Evolutionary conservation across 371 early-diverging fungal genomes (phyloP), one percentile per base, ranked within the genome.

Genomic region (Apophysomyces trapeziformis): DNA sequence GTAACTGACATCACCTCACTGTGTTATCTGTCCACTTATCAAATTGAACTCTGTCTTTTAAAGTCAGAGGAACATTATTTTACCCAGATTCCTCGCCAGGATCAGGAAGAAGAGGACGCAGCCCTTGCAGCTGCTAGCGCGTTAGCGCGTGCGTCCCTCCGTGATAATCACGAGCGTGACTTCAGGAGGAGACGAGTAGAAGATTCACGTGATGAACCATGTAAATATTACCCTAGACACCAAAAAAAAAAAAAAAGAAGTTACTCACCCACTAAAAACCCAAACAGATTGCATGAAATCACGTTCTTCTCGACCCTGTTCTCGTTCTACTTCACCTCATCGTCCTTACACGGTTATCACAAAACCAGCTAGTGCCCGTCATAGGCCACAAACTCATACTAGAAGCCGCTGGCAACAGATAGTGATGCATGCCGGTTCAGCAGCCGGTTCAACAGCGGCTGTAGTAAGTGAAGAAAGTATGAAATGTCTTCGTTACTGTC

Each of bases 401-500:
- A 73, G 83, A 62, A 85, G 84, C 71, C 84, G 90, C 50, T 93
- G 92, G 93, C 84, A 84, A 69, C 86, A 89, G 64, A 76, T 94
- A 38, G 90, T 93, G 2, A 77, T 92, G 64, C 85, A 88, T 41
- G 87, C 89, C 18, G 84, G 89, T 11, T 79, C 89, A 13, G 89
- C 90, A 50, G 86, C 89, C 8, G 87, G 89, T 26, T 87, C 90
- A 7, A 89, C 86, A 21, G 92, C 92, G 8, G 89, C 92, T 39
- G 86, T 90, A 4, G 80, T 92, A 16, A 91, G 90, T 66, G 92
- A 92, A 68, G 93, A 93, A 72, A 88, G 89, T 67, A 86, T 93
- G 87, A 86, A 87, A 68, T 84, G 91, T 66, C 74, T 93, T 26
- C 82, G 85, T 50, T 94, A 93, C 71, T 94, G 95, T 68, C 77